These are phyloP conservation scores for Lachnellula subtilissima DNA, from an alignment of 2,329 filamentous ascomycete genomes.

Conservation along the genomic window DNA sequence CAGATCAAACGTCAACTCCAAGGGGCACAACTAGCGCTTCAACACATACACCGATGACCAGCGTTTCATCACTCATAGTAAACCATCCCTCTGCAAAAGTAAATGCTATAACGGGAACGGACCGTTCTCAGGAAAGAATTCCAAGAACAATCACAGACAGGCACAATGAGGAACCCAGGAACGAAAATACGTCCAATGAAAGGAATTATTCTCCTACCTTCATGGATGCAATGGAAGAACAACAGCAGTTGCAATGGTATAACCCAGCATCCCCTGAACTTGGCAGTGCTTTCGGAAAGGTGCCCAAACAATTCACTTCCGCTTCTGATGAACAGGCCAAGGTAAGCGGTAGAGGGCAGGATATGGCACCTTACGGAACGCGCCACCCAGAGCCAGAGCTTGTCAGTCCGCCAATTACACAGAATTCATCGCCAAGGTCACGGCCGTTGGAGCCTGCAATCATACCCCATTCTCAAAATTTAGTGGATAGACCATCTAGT, in stretches of 20 bases:
- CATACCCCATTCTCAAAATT: slow-evolving; percentile 4
- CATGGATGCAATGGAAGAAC: slow-evolving; percentile 6
- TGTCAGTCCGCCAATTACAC: neutral
- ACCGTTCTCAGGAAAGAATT: slow-evolving; percentile 4
- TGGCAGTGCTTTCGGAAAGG: neutral
- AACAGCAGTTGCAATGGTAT: neutral
- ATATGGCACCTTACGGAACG: neutral
- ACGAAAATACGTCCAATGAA: neutral
- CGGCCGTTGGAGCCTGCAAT: slow-evolving; percentile 1
- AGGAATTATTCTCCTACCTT: neutral
- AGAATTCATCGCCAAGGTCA: neutral
- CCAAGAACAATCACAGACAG: neutral
- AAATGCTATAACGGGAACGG: neutral
- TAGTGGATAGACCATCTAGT: neutral
- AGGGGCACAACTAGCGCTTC: slow-evolving; percentile 7
- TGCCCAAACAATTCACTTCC: neutral
- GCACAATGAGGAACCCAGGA: neutral
- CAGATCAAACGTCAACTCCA: slow-evolving; percentile 15
- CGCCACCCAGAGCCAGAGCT: neutral
- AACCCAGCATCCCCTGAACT: neutral
- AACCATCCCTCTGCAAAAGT: slow-evolving; percentile 17
- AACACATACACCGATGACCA: slow-evolving; percentile 22
- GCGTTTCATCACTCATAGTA: slow-evolving; percentile 21
- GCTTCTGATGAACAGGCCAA: neutral
- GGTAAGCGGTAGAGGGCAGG: neutral